Conservation (phyloP, 306 rosid species). For the Arachis hypogaea region DNA sequence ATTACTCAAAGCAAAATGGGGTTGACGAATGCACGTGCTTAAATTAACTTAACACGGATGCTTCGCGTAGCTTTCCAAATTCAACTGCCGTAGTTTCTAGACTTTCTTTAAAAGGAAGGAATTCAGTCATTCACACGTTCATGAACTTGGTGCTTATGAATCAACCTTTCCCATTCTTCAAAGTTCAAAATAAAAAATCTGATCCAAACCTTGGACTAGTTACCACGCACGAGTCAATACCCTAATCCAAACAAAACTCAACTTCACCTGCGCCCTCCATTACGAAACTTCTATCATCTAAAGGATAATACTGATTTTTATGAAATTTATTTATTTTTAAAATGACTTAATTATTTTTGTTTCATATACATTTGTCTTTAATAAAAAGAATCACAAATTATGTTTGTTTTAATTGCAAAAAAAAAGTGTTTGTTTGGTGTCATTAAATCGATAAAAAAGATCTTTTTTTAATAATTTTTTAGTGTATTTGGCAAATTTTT, state of each 20-base stretch:
- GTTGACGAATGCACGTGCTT: conserved; percentile 36
- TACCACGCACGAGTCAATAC: background rate
- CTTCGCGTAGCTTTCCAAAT: conserved; percentile 34
- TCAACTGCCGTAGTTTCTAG: background rate
- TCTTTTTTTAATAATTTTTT: too few species aligned
- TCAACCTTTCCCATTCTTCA: background rate
- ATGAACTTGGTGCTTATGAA: background rate
- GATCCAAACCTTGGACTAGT: background rate
- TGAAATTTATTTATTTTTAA: too few species aligned
- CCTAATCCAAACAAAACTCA: background rate
- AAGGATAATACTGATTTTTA: background rate
- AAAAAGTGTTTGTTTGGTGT: too few species aligned
- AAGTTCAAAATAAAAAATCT: background rate
- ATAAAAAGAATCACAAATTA: too few species aligned
- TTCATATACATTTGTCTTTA: too few species aligned
- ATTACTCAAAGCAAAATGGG: background rate
- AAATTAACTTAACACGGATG: conserved; percentile 21
- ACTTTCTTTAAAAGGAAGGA: background rate
- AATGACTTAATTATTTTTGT: too few species aligned
- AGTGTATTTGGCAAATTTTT: too few species aligned
- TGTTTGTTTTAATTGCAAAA: too few species aligned
- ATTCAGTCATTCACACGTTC: background rate
- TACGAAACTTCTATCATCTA: background rate
- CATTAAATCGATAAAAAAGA: too few species aligned
- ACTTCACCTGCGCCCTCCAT: background rate